phyloP scores from a whole-genome alignment of 305 asterid genomes.

The Solanum chacoense region DNA sequence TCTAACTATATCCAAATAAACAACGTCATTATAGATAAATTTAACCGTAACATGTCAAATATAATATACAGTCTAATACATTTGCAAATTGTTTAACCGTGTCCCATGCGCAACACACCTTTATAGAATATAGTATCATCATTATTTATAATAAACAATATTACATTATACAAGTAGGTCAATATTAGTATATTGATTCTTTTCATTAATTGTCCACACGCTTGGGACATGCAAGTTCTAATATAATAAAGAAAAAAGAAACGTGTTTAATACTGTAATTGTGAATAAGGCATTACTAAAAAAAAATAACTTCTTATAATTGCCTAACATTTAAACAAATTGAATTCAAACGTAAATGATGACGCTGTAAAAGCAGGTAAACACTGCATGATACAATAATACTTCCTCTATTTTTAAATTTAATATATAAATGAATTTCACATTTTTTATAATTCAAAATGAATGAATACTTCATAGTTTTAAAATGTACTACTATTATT shows the following conservation, averaged over 20 bases:
- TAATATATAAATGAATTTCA: neutral
- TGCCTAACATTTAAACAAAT: neutral
- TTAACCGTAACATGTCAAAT: neutral
- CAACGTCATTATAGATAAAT: neutral
- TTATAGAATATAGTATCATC: neutral
- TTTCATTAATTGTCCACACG: neutral
- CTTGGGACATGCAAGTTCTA: neutral
- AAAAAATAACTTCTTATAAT: neutral
- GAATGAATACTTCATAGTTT: neutral
- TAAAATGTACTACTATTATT: neutral
- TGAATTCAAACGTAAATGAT: neutral
- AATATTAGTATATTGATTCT: neutral
- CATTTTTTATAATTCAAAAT: neutral
- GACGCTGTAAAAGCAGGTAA: neutral
- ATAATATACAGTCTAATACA: neutral
- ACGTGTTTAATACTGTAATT: neutral
- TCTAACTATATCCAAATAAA: neutral
- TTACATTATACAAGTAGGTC: neutral
- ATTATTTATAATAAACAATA: neutral
- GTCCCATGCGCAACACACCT: neutral
- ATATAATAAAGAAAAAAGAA: neutral
- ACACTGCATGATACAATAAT: neutral
- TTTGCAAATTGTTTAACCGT: neutral
- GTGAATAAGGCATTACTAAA: neutral
- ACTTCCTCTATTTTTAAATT: neutral